Conservation (phyloP, 768 basidiomycete species). For the Erythrobasidium yunnanense region DNA sequence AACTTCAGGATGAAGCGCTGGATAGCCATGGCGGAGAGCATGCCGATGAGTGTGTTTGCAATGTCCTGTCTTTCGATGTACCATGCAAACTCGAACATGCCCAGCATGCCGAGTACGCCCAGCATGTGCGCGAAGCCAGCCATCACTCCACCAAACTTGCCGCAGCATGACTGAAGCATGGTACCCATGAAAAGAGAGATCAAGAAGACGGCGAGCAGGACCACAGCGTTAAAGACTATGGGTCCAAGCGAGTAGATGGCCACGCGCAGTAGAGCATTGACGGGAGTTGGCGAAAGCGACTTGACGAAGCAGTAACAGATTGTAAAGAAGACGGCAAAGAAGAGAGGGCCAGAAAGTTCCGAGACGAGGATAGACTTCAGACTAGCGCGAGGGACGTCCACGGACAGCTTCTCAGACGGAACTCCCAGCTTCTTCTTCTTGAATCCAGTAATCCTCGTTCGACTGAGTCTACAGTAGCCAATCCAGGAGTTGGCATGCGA, state of each 20-base stretch:
- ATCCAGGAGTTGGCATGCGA: slow-evolving; percentile 99
- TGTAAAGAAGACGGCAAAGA: slow-evolving; percentile 53
- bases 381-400: slow-evolving; percentile 82
- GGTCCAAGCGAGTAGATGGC: slow-evolving; percentile 87
- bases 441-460: slow-evolving; percentile 99
- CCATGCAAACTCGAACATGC: slow-evolving; percentile 52
- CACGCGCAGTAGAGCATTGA: slow-evolving; percentile 81
- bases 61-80: slow-evolving; percentile 85
- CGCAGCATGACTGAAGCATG: slow-evolving; percentile 54
- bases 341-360: slow-evolving; percentile 43
- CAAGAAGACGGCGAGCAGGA: slow-evolving; percentile 77
- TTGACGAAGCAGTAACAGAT: slow-evolving; percentile 65
- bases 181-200: slow-evolving; percentile 86
- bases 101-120: slow-evolving; percentile 71
- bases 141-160: slow-evolving; percentile 74
- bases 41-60: slow-evolving; percentile 82
- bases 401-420: slow-evolving; percentile 92
- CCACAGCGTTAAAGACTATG: slow-evolving; percentile 84
- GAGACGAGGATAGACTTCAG: slow-evolving; percentile 48
- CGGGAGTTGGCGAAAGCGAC: slow-evolving; percentile 49
- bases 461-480: slow-evolving; percentile 92
- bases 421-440: slow-evolving; percentile 95
- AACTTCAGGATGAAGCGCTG: slow-evolving; percentile 89
- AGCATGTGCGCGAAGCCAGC: slow-evolving; percentile 77
- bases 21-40: slow-evolving; percentile 80